These are phyloP conservation scores for Scedosporium apiospermum DNA, from an alignment of 2,329 filamentous ascomycete genomes.

Conservation along the genomic window DNA sequence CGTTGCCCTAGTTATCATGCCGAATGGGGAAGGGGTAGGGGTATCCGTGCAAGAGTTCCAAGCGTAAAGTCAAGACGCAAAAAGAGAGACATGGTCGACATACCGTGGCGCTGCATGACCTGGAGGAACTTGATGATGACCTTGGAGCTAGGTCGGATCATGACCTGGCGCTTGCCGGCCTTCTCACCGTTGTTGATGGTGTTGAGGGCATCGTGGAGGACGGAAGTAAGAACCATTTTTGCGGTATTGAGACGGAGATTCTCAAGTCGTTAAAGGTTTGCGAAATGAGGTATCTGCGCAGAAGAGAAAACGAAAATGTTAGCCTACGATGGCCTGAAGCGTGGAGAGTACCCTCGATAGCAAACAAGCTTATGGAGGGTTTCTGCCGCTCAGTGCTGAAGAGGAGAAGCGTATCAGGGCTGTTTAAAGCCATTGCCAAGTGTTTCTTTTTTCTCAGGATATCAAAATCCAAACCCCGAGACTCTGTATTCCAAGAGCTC, in stretches of 20 bases:
- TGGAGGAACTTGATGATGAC: conserved; percentile 99
- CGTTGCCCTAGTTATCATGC: conserved; percentile 99
- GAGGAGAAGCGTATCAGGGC: conserved; percentile 52
- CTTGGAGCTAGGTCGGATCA: conserved; percentile 98
- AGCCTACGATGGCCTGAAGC: conserved; percentile 55
- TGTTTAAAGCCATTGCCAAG: not conserved
- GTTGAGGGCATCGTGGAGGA: conserved; percentile 98
- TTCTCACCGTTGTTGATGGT: conserved; percentile 99
- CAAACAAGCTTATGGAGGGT: conserved; percentile 41
- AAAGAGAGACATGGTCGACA: conserved; percentile 28
- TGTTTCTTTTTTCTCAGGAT: not conserved
- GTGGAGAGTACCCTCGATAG: conserved; percentile 58
- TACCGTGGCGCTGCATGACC: conserved; percentile 99
- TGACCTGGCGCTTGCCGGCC: conserved; percentile 96
- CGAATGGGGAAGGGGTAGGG: conserved; percentile 45
- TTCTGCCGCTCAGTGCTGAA: conserved; percentile 61
- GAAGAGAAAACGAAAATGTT: conserved; percentile 32
- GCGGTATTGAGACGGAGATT: conserved; percentile 60
- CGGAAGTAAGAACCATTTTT: conserved; percentile 99
- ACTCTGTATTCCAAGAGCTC: conserved; percentile 14
- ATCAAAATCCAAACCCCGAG: not conserved
- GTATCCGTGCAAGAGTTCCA: not conserved
- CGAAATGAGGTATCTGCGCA: conserved; percentile 57
- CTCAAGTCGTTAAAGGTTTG: conserved; percentile 52
- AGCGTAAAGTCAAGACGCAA: not conserved